phyloP scores from a whole-genome alignment of 2,329 filamentous ascomycete species.

The Neopestalotiopsis sp. region DNA sequence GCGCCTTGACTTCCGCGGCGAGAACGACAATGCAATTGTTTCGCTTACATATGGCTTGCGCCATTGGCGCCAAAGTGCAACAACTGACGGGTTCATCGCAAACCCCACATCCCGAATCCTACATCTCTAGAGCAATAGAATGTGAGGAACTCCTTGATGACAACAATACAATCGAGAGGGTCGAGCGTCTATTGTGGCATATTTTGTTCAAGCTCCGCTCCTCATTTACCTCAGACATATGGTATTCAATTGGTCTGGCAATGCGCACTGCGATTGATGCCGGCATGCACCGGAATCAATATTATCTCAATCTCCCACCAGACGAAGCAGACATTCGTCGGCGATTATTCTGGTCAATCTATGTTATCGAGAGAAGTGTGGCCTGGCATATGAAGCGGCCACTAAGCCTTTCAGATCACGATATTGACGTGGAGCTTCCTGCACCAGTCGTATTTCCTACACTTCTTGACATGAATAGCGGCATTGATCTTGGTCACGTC shows the following conservation, averaged over 20 bases:
- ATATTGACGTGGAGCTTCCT: background rate
- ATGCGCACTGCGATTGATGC: background rate
- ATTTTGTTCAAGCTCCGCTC: conserved; percentile 1
- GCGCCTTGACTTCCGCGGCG: too few relatives aligned
- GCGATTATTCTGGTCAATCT: background rate
- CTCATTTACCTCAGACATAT: background rate
- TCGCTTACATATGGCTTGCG: conserved; percentile 2
- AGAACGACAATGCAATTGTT: background rate
- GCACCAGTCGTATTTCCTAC: background rate
- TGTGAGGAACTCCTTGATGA: background rate
- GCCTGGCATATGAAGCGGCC: background rate
- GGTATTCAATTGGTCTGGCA: background rate
- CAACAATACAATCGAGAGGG: background rate
- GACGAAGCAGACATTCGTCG: background rate
- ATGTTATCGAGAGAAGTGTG: conserved; percentile 3
- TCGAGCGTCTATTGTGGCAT: background rate
- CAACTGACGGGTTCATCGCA: background rate
- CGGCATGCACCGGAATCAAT: background rate
- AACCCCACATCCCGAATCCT: background rate
- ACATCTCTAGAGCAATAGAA: background rate
- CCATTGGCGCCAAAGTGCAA: background rate
- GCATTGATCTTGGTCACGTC: background rate
- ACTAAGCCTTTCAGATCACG: background rate
- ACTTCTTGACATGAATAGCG: background rate
- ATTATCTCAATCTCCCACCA: background rate